Evolutionary conservation across 2,329 filamentous ascomycete genomes (phyloP).

Genomic region (Teratosphaeria gauchensis): DNA sequence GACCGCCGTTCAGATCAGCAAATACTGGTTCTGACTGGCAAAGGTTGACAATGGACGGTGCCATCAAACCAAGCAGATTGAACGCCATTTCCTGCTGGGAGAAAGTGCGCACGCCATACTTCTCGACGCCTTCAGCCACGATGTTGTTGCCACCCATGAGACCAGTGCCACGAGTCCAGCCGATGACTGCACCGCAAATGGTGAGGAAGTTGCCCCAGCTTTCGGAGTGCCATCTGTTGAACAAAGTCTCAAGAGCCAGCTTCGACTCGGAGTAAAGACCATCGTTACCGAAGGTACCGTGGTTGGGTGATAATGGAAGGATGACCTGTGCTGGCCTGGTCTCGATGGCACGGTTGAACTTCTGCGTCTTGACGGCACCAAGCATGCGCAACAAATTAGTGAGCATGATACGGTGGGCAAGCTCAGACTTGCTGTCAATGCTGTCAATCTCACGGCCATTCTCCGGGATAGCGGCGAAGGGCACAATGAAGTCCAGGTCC

Average conservation of each 20-base stretch:
- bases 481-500: constrained; percentile 93
- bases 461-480: constrained; percentile 95
- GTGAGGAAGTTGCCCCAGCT: constrained; percentile 96
- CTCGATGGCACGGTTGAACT: constrained; percentile 77
- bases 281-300: constrained; percentile 96
- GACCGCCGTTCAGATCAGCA: constrained; percentile 91
- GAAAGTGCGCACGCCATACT: constrained; percentile 93
- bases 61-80: constrained; percentile 94
- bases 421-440: constrained; percentile 94
- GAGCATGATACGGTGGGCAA: constrained; percentile 97
- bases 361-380: constrained; percentile 82
- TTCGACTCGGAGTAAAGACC: constrained; percentile 98
- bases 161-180: constrained; percentile 96
- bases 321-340: constrained; percentile 95
- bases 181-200: constrained; percentile 95
- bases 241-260: constrained; percentile 89
- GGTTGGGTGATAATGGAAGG: constrained; percentile 90
- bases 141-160: constrained; percentile 98
- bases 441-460: constrained; percentile 94
- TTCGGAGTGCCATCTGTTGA: constrained; percentile 97
- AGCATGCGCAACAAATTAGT: constrained; percentile 91
- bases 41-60: constrained; percentile 82
- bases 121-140: constrained; percentile 92
- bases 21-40: constrained; percentile 95
- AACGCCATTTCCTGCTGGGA: constrained; percentile 99